phyloP scores from a whole-genome alignment of 2,329 filamentous ascomycete genomes.

The Fusarium humuli region DNA sequence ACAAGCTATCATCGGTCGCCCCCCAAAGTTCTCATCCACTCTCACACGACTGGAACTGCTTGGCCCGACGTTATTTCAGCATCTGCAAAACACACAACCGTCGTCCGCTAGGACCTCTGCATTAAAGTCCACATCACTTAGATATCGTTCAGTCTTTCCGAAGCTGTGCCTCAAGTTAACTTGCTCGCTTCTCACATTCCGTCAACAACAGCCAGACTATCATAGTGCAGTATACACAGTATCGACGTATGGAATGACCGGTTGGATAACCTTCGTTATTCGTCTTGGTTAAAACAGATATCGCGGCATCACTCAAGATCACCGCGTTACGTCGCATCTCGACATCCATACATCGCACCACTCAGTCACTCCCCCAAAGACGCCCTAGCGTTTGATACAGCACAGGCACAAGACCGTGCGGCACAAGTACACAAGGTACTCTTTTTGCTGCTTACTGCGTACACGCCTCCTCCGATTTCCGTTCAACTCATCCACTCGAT shows the following conservation, averaged over 20 bases:
- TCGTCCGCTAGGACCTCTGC: slow-evolving; percentile 18
- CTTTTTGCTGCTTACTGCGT: slow-evolving; percentile 10
- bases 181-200: neutral
- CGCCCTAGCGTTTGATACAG: slow-evolving; percentile 25
- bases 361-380: slow-evolving; percentile 6
- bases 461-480: slow-evolving; percentile 40
- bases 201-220: neutral
- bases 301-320: slow-evolving; percentile 36
- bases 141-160: slow-evolving; percentile 1
- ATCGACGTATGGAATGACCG: neutral
- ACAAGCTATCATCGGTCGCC: slow-evolving; percentile 42
- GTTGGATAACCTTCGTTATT: slow-evolving; percentile 6
- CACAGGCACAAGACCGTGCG: slow-evolving; percentile 37
- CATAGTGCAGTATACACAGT: neutral
- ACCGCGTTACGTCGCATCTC: slow-evolving; percentile 33
- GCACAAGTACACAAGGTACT: slow-evolving; percentile 27
- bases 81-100: slow-evolving; percentile 38
- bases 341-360: slow-evolving; percentile 32
- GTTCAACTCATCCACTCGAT: slow-evolving; percentile 43
- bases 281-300: slow-evolving; percentile 33
- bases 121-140: slow-evolving; percentile 8
- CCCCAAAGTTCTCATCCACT: slow-evolving; percentile 33
- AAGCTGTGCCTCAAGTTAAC: neutral
- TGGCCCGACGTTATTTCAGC: slow-evolving; percentile 24
- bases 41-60: slow-evolving; percentile 13